A percentile compares a stretch with the other conserved stretches of the same genome.
Conservation (phyloP, 176 grass and related monocot genomes). For the Elaeis guineensis region DNA sequence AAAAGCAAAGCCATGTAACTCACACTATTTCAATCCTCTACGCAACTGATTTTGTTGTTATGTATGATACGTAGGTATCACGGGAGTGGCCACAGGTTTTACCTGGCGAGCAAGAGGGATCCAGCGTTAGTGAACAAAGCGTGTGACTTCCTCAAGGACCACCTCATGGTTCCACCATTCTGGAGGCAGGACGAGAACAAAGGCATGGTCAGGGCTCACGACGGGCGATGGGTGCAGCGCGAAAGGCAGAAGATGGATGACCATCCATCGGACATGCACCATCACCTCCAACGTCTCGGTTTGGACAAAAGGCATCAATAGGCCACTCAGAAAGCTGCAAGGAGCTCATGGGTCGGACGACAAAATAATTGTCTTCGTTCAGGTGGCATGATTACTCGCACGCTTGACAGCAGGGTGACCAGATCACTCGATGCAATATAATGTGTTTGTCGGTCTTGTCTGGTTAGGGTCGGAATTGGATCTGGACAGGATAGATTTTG, state of each 20-base stretch:
- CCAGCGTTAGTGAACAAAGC: slow-evolving; percentile 87
- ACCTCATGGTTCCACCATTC: slow-evolving; percentile 53
- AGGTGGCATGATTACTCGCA: too few relatives aligned
- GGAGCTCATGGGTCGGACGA: too few relatives aligned
- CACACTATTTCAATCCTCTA: too few relatives aligned
- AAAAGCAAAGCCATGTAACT: too few relatives aligned
- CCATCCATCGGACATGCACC: slow-evolving; percentile 24
- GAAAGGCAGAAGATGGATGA: slow-evolving; percentile 45
- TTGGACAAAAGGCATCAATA: not conserved
- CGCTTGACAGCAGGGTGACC: too few relatives aligned
- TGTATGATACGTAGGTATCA: slow-evolving; percentile 35
- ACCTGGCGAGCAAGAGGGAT: slow-evolving; percentile 53
- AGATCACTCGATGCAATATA: too few relatives aligned
- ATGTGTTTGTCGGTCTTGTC: too few relatives aligned
- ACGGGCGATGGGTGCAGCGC: slow-evolving; percentile 63
- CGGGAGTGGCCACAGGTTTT: slow-evolving; percentile 48
- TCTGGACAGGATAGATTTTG: too few relatives aligned
- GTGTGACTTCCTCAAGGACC: slow-evolving; percentile 60
- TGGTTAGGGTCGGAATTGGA: too few relatives aligned
- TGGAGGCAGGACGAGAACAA: slow-evolving; percentile 92
- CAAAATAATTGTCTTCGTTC: too few relatives aligned
- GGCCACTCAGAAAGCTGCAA: too few relatives aligned
- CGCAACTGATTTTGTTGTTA: too few relatives aligned
- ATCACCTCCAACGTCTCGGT: slow-evolving; percentile 22
- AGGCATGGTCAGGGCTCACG: slow-evolving; percentile 45